These are phyloP conservation scores for Amniculicola lignicola DNA, from an alignment of 495 filamentous ascomycete species.

Conservation along the genomic window DNA sequence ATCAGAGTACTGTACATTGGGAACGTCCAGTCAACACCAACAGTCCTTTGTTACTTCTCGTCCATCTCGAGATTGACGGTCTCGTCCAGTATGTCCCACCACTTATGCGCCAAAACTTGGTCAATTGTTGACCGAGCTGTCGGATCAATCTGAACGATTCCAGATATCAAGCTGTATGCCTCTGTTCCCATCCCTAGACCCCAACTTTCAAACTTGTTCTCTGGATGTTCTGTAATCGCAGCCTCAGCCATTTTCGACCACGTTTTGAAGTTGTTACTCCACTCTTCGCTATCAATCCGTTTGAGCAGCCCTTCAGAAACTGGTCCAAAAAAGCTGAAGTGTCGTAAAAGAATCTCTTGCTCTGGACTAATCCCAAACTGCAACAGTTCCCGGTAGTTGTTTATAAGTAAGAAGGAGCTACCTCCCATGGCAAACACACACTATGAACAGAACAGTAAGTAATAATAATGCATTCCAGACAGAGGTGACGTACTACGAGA, in stretches of 20 bases:
- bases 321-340: constrained; percentile 39
- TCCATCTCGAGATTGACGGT: too few species aligned
- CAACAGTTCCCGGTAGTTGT: constrained; percentile 38
- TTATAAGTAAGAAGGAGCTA: constrained; percentile 33
- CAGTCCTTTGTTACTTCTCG: too few species aligned
- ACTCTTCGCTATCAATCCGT: constrained; percentile 34
- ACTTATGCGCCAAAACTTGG: constrained; percentile 37
- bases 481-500: constrained; percentile 41
- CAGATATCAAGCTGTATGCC: constrained; percentile 37
- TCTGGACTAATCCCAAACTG: constrained; percentile 36
- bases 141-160: constrained; percentile 39
- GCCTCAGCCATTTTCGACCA: constrained; percentile 35
- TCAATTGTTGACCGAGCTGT: constrained; percentile 40
- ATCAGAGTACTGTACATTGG: too few species aligned
- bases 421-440: constrained; percentile 39
- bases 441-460: too few species aligned
- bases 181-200: constrained; percentile 29
- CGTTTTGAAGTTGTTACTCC: constrained; percentile 33
- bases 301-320: constrained; percentile 38
- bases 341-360: constrained; percentile 38
- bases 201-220: constrained; percentile 35
- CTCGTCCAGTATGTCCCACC: too few species aligned
- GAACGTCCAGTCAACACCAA: too few species aligned
- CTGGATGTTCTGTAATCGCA: constrained; percentile 31
- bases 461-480: too few species aligned